Evolutionary conservation across 2,329 filamentous ascomycete genomes (phyloP).

Genomic region (Colletotrichum somersetense): DNA sequence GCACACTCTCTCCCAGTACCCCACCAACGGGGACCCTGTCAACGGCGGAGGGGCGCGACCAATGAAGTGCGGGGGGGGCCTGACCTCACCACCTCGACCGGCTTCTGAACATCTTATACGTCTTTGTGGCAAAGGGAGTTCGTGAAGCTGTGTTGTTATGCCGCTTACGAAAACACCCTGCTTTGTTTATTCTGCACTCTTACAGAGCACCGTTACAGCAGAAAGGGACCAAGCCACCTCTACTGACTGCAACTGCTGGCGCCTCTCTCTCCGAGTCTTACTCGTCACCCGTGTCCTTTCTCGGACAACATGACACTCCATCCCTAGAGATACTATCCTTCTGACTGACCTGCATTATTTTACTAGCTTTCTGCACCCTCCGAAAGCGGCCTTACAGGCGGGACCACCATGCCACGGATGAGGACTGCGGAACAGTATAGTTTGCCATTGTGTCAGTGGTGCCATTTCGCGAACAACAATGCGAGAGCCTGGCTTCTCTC

Average conservation of each 20-base stretch:
- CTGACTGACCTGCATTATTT: not conserved
- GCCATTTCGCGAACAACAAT: not conserved
- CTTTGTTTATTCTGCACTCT: no score
- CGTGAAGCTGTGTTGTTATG: not conserved
- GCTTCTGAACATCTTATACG: not conserved
- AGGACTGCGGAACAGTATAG: not conserved
- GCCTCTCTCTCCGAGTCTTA: not conserved
- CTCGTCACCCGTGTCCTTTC: not conserved
- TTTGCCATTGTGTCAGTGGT: not conserved
- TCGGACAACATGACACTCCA: not conserved
- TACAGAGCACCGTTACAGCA: not conserved
- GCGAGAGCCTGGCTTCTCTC: not conserved
- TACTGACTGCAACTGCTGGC: not conserved
- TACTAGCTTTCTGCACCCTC: no score
- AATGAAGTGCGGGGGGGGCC: conserved; percentile 12
- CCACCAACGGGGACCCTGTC: conserved; percentile 11
- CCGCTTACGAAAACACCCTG: not conserved
- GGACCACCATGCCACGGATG: not conserved
- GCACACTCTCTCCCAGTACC: not conserved
- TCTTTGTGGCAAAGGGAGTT: not conserved
- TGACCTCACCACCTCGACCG: conserved; percentile 9
- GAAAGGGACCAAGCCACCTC: no score
- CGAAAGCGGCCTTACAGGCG: not conserved
- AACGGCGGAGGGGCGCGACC: not conserved
- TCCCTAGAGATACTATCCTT: not conserved